Base-by-base conservation (phyloP, 495 filamentous ascomycete species). In the Thozetella sp. region DNA sequence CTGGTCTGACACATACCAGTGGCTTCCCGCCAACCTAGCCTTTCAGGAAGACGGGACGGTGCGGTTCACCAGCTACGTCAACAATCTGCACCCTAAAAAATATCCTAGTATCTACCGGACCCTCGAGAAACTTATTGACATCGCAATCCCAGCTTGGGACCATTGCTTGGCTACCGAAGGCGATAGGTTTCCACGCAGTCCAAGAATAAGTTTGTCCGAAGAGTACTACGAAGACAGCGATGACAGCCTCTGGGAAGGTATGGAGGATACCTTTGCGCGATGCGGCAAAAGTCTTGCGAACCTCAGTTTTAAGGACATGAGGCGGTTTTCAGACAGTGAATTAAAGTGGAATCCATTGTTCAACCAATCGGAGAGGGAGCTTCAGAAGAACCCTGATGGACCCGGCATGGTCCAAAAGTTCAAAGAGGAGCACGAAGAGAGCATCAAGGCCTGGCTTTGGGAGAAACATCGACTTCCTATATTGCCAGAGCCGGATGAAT, bases 41-140 rank as follows among this genome's bases (percentile, higher is more conserved):
- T 70, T 88, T 34, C 50, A 59, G 1, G 63, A 67, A 2, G 45
- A 77, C 73, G 71, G 78, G 72, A 26, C 80, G 78, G 76, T 92
- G 86, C 56, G 88, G 83, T 72, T 93, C 84, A 64, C 86, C 80
- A 68, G 80, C 76, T 88, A 90, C 65, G 85, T 90, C 73, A 91
- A 90, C 65, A 89, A 88, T 55, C 69, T 87, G 0, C 83, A 88
- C 60, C 87, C 87, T 0, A 52, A 48, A 4, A 65, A 75, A 19
- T 72, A 87, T 57, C 53, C 58, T 1, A 58, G 63, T 0, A 77
- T 89, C 15, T 91, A 90, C 58, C 25, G 45, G 2, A 70, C 76
- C 0, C 62, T 89, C 19, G 85, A 86, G 59, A 68, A 79, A 51
- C 65, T 88, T 26, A 73, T 89, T n/a, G 60, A 76, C 6, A 68